Percentiles rank a stretch among this genome's conserved stretches.
Conservation (phyloP, 2,329 filamentous ascomycete species). For the Trichoderma sp. region DNA sequence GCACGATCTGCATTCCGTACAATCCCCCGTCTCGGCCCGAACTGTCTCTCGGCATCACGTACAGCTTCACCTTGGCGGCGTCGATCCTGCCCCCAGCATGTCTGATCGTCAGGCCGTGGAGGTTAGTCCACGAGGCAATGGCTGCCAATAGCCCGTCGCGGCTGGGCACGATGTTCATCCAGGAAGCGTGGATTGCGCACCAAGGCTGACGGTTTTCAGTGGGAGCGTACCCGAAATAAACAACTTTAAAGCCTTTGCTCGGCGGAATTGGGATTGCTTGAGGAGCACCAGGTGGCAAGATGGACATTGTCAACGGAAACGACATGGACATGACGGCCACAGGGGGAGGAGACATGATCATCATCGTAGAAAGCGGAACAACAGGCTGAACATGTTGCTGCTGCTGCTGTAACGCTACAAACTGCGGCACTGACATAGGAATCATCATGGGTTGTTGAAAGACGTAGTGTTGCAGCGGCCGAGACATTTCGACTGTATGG, state of each 20-base stretch:
- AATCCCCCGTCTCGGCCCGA: neutral
- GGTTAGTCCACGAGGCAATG: neutral
- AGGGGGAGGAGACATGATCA: neutral
- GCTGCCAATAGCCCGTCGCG: neutral
- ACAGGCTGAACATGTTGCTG: neutral
- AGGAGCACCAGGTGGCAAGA: neutral
- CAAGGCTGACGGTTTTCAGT: neutral
- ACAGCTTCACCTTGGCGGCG: neutral
- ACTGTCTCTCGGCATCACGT: neutral
- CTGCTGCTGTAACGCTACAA: neutral
- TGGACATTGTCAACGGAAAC: neutral
- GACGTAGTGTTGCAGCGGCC: neutral
- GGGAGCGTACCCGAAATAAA: neutral
- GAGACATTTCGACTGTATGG: slow-evolving; percentile 17
- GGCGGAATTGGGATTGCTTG: neutral
- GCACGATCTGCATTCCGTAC: neutral
- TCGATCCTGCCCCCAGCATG: neutral
- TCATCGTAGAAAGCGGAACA: neutral
- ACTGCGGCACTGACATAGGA: neutral
- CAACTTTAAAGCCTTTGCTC: neutral
- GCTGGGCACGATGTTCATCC: neutral
- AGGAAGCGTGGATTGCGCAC: neutral
- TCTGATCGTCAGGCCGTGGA: neutral
- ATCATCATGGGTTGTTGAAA: neutral
- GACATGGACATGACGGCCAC: neutral